phyloP scores from a whole-genome alignment of 2,329 filamentous ascomycete species.

The Mariannaea sp. region DNA sequence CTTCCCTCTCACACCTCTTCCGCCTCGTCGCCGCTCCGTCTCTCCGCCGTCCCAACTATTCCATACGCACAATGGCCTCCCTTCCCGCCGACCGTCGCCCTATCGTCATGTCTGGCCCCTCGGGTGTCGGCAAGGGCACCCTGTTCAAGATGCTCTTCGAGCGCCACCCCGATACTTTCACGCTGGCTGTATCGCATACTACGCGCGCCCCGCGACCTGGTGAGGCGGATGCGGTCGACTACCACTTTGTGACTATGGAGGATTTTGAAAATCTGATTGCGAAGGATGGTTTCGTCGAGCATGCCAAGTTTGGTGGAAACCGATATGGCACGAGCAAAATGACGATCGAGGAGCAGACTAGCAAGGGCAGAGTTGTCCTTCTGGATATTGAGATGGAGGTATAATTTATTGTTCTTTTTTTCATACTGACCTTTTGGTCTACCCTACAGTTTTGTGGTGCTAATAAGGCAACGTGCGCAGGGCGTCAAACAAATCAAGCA shows the following conservation, averaged over 20 bases:
- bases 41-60: not conserved
- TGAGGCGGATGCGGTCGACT: constrained; percentile 77
- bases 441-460: not conserved
- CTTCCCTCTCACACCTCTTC: not conserved
- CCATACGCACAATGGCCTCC: constrained; percentile 29
- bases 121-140: constrained; percentile 81
- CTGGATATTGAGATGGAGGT: constrained; percentile 97
- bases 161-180: constrained; percentile 54
- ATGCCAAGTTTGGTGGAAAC: constrained; percentile 85
- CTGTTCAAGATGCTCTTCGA: constrained; percentile 74
- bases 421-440: not conserved
- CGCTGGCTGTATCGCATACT: constrained; percentile 73
- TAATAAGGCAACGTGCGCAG: constrained; percentile 75
- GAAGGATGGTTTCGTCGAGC: constrained; percentile 77
- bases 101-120: constrained; percentile 79
- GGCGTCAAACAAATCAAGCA: constrained; percentile 93
- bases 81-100: constrained; percentile 59
- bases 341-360: constrained; percentile 76
- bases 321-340: constrained; percentile 82
- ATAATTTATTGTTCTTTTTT: constrained; percentile 1
- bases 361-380: constrained; percentile 75
- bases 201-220: constrained; percentile 78
- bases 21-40: constrained; percentile 4
- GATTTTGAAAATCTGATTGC: constrained; percentile 70
- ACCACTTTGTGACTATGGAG: constrained; percentile 74